These are phyloP conservation scores for Fistulifera solaris DNA, from an alignment of 108 stramenopile genomes.

Conservation along the genomic window DNA sequence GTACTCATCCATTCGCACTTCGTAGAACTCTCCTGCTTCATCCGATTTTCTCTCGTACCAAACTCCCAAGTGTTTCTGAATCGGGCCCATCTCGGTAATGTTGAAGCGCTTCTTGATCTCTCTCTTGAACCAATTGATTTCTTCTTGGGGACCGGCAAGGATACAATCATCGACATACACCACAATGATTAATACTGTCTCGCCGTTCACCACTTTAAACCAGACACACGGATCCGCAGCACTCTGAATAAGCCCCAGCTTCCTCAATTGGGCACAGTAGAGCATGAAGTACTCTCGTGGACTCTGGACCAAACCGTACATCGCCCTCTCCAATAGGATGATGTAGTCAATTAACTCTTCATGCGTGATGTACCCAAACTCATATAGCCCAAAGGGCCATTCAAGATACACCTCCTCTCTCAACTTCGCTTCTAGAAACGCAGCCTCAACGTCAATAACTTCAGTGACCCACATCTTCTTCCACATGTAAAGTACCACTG, in stretches of 20 bases:
- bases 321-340: slow-evolving; percentile 7
- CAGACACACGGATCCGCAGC: neutral
- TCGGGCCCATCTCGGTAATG: slow-evolving; percentile 8
- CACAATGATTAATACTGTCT: slow-evolving; percentile 1
- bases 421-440: slow-evolving; percentile 14
- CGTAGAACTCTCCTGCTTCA: neutral
- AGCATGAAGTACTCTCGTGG: neutral
- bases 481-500: neutral
- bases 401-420: slow-evolving; percentile 5
- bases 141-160: neutral
- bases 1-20: neutral
- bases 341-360: slow-evolving; percentile 1
- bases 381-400: slow-evolving; percentile 4
- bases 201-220: neutral
- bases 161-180: slow-evolving; percentile 19
- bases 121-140: slow-evolving; percentile 10
- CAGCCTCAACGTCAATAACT: slow-evolving; percentile 14
- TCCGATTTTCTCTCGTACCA: slow-evolving; percentile 8
- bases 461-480: slow-evolving; percentile 4
- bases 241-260: slow-evolving; percentile 2
- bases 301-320: slow-evolving; percentile 9
- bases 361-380: slow-evolving; percentile 6
- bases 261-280: neutral
- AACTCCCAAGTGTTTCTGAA: slow-evolving; percentile 16
- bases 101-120: slow-evolving; percentile 9